These are phyloP conservation scores for Teunomyces tritomae DNA, from an alignment of 805 yeast species.

Conservation along the genomic window DNA sequence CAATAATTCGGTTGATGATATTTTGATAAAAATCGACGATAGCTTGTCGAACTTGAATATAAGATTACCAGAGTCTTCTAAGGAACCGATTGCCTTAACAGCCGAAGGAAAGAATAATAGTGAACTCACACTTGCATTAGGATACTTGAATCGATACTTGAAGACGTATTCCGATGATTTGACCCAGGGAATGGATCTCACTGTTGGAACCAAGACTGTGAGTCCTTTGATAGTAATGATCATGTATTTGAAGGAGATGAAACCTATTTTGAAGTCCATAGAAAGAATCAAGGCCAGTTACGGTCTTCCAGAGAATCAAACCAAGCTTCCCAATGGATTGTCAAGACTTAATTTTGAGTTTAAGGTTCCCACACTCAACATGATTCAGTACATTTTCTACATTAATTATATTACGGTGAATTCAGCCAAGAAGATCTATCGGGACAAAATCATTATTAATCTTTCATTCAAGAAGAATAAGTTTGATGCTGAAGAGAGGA, in stretches of 20 bases:
- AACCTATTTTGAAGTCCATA: slow-evolving; percentile 28
- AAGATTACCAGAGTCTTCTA: slow-evolving; percentile 11
- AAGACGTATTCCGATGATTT: slow-evolving; percentile 7
- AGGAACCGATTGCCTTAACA: slow-evolving; percentile 2
- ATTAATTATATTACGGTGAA: slow-evolving; percentile 24
- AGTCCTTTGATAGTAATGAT: slow-evolving; percentile 18
- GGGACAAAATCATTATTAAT: slow-evolving; percentile 27
- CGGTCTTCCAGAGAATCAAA: slow-evolving; percentile 6
- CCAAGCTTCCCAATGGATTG: slow-evolving; percentile 29
- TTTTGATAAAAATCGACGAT: slow-evolving; percentile 29
- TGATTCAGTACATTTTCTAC: slow-evolving; percentile 29
- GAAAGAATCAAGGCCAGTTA: slow-evolving; percentile 15
- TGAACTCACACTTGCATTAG: slow-evolving; percentile 19
- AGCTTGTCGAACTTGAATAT: slow-evolving; percentile 11
- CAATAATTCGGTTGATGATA: slow-evolving; percentile 24
- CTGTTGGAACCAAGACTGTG: not conserved
- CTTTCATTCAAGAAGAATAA: slow-evolving; percentile 20
- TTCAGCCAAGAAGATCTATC: slow-evolving; percentile 31
- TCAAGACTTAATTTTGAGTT: slow-evolving; percentile 31
- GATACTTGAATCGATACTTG: slow-evolving; percentile 24
- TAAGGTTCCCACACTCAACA: slow-evolving; percentile 27
- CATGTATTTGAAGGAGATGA: slow-evolving; percentile 30
- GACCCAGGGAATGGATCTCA: not conserved
- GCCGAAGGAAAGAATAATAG: slow-evolving; percentile 2
- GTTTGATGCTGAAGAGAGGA: slow-evolving; percentile 21